Conservation (phyloP, 139 green algal genomes). For the Desmodesmus armatus region DNA sequence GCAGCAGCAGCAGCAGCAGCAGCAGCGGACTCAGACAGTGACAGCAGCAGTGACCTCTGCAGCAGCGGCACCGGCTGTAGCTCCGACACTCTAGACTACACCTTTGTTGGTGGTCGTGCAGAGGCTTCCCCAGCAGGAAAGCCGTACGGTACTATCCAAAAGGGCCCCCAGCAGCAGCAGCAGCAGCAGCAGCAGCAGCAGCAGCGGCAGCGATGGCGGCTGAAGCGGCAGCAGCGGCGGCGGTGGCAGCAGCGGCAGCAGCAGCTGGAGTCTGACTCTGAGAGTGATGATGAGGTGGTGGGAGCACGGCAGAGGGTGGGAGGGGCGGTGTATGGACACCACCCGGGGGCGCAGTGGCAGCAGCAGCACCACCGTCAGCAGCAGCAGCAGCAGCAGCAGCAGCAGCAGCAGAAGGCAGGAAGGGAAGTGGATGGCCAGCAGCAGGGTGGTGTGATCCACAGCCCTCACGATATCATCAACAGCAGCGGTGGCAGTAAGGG, state of each 20-base stretch:
- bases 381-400: slow-evolving; percentile 7
- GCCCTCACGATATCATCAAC: background rate
- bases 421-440: background rate
- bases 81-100: background rate
- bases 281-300: background rate
- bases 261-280: background rate
- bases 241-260: slow-evolving; percentile 2
- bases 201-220: background rate
- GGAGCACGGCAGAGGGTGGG: background rate
- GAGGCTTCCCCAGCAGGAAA: too few relatives aligned
- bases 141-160: background rate
- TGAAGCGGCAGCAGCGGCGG: background rate
- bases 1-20: background rate
- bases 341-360: background rate
- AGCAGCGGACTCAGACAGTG: background rate
- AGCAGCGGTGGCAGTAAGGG: background rate
- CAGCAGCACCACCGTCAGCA: background rate
- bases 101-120: too few relatives aligned
- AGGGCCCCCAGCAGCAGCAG: background rate
- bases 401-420: slow-evolving; percentile 8
- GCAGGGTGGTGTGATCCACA: too few relatives aligned
- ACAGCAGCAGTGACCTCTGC: slow-evolving; percentile 24
- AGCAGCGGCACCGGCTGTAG: background rate
- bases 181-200: background rate
- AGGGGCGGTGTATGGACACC: background rate